Evolutionary conservation across 805 yeast genomes (phyloP), one percentile per base, ranked within the genome.

Genomic region (Lachancea quebecensis): DNA sequence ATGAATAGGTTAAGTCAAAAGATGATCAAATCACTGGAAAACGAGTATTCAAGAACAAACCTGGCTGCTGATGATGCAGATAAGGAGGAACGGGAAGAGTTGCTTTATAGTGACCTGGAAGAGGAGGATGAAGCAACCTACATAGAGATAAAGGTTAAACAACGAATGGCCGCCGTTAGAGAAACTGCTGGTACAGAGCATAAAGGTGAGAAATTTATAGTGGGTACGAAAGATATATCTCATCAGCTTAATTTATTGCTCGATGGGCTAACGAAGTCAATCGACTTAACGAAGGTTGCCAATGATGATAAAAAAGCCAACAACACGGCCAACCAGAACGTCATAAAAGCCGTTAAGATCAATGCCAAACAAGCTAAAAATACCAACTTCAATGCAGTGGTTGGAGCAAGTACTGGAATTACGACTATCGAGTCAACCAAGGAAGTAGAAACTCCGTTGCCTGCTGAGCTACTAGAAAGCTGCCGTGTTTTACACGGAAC

Each of bases 1-100:
- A 89, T 91, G 93, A 91, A 91, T 66, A 77, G 89, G 48, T 69
- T 91, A 40, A 83, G 95, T 59, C 80, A 86, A 47, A 79, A 89
- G 52, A 83, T 91, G 84, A 78, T 91, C 51, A 71, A 72, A 38
- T 74, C 78, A 35, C 58, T 74, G 50, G 74, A 73, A 38, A 72
- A 68, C 42, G 72, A 70, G 46, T 66, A 69, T 44, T 62, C 67
- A 0, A 63, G 72, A 47, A 50, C 62, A 9, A 62, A 60, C 6
- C 59, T 67, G 6, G 65, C 66, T 35, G 61, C 58, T 21, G 67
- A 68, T 16, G 70, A 68, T n/a, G 58, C 56, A 25, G 72, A 60
- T 35, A 50, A 56, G 12, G 65, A 66, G 35, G 69, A 69, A 44
- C 62, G 69, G 40, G 70, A 72, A 21, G 83, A 77, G 46, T 51